A percentile compares a stretch with the other conserved stretches of the same genome.
Evolutionary conservation across 2,329 filamentous ascomycete species (phyloP).

Genomic region (Penicillium sp.): DNA sequence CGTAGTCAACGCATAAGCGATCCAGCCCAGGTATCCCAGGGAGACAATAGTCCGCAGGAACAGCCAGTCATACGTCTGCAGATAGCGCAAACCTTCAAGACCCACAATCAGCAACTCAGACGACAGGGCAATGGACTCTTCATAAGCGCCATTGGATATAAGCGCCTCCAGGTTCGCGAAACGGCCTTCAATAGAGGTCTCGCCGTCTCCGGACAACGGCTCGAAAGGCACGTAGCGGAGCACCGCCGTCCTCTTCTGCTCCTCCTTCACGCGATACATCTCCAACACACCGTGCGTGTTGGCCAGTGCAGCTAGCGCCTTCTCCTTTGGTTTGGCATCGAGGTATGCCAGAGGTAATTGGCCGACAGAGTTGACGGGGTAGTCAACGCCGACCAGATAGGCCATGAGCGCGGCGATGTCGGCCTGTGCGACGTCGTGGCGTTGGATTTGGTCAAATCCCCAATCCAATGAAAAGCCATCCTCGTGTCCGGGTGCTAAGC

Average conservation of each 20-base stretch:
- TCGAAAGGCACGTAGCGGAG: constrained; percentile 75
- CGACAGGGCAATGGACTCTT: constrained; percentile 77
- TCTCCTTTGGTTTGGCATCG: constrained; percentile 67
- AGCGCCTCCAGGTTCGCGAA: constrained; percentile 65
- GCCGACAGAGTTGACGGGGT: constrained; percentile 94
- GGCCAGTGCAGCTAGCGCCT: constrained; percentile 77
- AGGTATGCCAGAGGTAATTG: constrained; percentile 84
- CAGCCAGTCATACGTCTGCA: constrained; percentile 98
- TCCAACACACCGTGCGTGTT: constrained; percentile 88
- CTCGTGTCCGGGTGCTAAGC: constrained; percentile 75
- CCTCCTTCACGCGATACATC: constrained; percentile 94
- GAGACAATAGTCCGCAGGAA: constrained; percentile 89
- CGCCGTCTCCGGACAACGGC: constrained; percentile 62
- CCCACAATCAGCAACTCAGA: constrained; percentile 72
- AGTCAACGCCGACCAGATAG: constrained; percentile 81
- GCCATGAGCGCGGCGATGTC: constrained; percentile 96
- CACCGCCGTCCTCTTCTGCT: constrained; percentile 71
- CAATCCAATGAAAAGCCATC: constrained; percentile 85
- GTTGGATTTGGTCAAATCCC: constrained; percentile 73
- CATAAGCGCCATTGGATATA: constrained; percentile 64
- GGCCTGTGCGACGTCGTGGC: constrained; percentile 90
- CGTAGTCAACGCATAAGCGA: constrained; percentile 83
- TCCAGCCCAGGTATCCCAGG: constrained; percentile 90
- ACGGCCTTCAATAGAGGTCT: constrained; percentile 62
- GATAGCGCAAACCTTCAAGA: constrained; percentile 81